Base-by-base conservation (phyloP, 1,284 basidiomycete species). In the Coniferiporia sulphurascens region DNA sequence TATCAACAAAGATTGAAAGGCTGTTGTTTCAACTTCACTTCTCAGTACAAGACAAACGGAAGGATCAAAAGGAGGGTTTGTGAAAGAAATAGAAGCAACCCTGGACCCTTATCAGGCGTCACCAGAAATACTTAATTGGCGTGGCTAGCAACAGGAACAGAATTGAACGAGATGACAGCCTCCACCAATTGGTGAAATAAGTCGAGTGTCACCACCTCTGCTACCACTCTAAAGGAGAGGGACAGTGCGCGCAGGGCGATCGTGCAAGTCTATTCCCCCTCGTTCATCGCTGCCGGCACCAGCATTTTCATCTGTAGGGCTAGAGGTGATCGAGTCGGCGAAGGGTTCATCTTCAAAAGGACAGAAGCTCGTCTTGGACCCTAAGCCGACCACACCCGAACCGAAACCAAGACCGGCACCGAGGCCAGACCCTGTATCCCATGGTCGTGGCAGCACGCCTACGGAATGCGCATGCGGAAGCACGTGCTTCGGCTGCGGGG, bases 301-400 rank as follows among this genome's bases (percentile, higher is more conserved):
- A 4, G n/a, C 38, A 13, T 38, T 53, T 44, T 48, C 41, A 15
- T 53, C 51, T n/a, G 57, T 46, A 12, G 56, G 34, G 17, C 48
- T 41, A 5, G 45, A 41, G 22, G 56, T 48, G 54, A 19, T 27
- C 15, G 32, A 12, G 12, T 17, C 17, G 2, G 32, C 41, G 4
- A n/a, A 21, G 19, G 57, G 43, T 44, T 48, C 58, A 44, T 60
- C 58, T 6, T 38, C 58, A 36, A 60, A 60, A 44, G 58, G 58
- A 10, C 45, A 48, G 53, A 60, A 60, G 22, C 48, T 46, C 5
- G 22, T 4, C 38, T 53, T 46, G 8, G 27, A 27, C 27, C 27
- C 27, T 3, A 5, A 27, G 27, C 27, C 27, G 27, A 32, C 3
- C 0, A 41, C 35, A n/a, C 21, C 21, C 32, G 27, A 12, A 43